Evolutionary conservation across 1,284 basidiomycete genomes (phyloP).

Genomic region (Ceratobasidium sp.): DNA sequence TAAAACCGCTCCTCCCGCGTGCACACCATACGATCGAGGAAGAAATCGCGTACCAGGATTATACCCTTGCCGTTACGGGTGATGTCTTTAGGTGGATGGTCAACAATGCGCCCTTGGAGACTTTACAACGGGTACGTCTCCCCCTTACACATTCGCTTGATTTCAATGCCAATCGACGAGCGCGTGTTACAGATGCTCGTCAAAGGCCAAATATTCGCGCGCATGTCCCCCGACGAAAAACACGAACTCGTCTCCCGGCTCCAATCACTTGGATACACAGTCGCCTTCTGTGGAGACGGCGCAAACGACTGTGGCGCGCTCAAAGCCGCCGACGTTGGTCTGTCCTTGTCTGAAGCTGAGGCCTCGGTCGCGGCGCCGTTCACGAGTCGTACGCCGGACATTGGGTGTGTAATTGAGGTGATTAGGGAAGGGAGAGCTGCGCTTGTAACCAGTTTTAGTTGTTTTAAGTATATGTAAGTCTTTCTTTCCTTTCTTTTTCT

Average conservation of each 20-base stretch:
- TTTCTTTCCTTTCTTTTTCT: background rate
- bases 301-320: slow-evolving; percentile 99
- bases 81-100: slow-evolving; percentile 99
- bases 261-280: slow-evolving; percentile 93
- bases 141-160: background rate
- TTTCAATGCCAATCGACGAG: slow-evolving; percentile 15
- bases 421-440: slow-evolving; percentile 97
- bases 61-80: slow-evolving; percentile 93
- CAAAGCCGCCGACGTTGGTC: slow-evolving; percentile 97
- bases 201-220: slow-evolving; percentile 95
- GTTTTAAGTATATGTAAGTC: slow-evolving; percentile 98
- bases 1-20: slow-evolving; percentile 79
- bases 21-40: slow-evolving; percentile 75
- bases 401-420: slow-evolving; percentile 95
- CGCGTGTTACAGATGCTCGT: slow-evolving; percentile 90
- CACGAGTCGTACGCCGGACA: slow-evolving; percentile 93
- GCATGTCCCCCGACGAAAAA: slow-evolving; percentile 99
- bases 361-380: slow-evolving; percentile 99
- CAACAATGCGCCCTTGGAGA: slow-evolving; percentile 93
- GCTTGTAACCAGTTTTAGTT: slow-evolving; percentile 96
- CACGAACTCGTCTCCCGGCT: slow-evolving; percentile 97
- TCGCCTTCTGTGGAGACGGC: slow-evolving; percentile 98
- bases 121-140: slow-evolving; percentile 83
- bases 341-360: slow-evolving; percentile 97
- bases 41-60: slow-evolving; percentile 84